A percentile compares a stretch with the other conserved stretches of the same genome.
Conservation (phyloP, 1,139 yeast genomes). For the Sugiyamaella novakii region DNA sequence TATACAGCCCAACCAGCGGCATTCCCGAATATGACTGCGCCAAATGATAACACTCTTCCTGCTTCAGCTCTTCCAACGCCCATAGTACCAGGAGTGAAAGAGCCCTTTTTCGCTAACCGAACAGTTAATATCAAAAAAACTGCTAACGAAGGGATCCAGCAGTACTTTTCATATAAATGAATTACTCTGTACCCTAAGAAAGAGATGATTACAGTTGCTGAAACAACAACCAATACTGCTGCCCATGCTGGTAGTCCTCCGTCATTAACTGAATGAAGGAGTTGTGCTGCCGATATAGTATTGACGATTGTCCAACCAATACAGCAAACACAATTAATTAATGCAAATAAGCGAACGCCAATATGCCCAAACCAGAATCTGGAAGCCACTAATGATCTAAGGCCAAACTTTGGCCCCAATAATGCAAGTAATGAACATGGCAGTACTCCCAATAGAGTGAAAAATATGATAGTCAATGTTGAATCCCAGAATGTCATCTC, state of each 20-base stretch:
- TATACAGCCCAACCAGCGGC: constrained; percentile 96
- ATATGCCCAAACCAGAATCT: constrained; percentile 75
- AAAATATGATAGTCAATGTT: constrained; percentile 66
- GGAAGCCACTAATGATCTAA: constrained; percentile 83
- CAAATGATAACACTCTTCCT: constrained; percentile 78
- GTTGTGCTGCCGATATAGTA: constrained; percentile 85
- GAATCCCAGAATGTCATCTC: constrained; percentile 66
- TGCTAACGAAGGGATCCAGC: constrained; percentile 81
- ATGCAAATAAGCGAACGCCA: constrained; percentile 75
- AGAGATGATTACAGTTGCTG: constrained; percentile 71
- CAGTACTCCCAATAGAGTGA: constrained; percentile 67
- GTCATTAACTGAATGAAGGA: constrained; percentile 73
- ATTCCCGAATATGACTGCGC: constrained; percentile 82
- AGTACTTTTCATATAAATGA: constrained; percentile 78
- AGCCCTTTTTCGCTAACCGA: constrained; percentile 65
- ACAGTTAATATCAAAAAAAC: constrained; percentile 77
- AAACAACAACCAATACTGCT: constrained; percentile 73
- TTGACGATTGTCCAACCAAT: constrained; percentile 96
- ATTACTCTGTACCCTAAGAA: constrained; percentile 83
- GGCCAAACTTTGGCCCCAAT: constrained; percentile 82
- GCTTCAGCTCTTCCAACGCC: constrained; percentile 54
- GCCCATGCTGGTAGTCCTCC: constrained; percentile 83
- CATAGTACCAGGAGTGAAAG: constrained; percentile 54
- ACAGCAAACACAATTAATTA: constrained; percentile 80
- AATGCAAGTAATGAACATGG: constrained; percentile 82